Evolutionary conservation across 2,329 filamentous ascomycete genomes (phyloP), one percentile per base, ranked within the genome.

Genomic region (Cryphonectria radicalis): DNA sequence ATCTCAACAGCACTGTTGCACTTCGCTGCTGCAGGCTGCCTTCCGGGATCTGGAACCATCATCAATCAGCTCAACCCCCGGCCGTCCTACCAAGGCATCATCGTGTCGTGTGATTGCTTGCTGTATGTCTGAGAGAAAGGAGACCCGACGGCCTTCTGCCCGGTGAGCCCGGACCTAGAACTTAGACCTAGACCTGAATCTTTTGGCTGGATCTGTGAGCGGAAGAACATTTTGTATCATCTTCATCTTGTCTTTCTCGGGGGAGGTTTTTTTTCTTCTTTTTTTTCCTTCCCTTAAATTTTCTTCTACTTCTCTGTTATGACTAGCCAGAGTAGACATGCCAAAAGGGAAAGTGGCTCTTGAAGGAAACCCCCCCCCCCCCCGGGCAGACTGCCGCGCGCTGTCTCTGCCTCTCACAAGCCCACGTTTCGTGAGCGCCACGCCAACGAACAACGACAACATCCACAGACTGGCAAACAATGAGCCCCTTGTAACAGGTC

Each of bases 1-100:
- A 59, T 59, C 11, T 59, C 11, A 6, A 25, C 28, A 14, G 63
- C 35, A 22, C 25, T 40, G 25, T 35, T n/a, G 8, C 32, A 17
- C 22, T 22, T 28, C 13, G 63, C 63, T 17, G 35, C 64, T 66
- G 64, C 64, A 66, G 50, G 43, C 35, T 42, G 28, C 64, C 64
- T 55, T 57, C 50, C 50, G 46, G 50, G 64, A 66, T 66, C 64
- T 66, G 64, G 64, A 66, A 66, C 35, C 64, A 19, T 14, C 35
- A 28, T 25, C 64, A 57, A 57, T 50, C 46, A 66, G 14, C 43
- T 17, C 14, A 25, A 40, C 8, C 50, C 64, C 32, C 32, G 64
- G 46, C 64, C 50, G 28, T 55, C 11, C 62, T 28, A n/a, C 37
- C 40, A 17, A 62, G 59, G 59, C 59, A 64, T 40, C 59, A 64